These are phyloP conservation scores for Bertia moriformis DNA, from an alignment of 2,329 filamentous ascomycete genomes.

Conservation along the genomic window DNA sequence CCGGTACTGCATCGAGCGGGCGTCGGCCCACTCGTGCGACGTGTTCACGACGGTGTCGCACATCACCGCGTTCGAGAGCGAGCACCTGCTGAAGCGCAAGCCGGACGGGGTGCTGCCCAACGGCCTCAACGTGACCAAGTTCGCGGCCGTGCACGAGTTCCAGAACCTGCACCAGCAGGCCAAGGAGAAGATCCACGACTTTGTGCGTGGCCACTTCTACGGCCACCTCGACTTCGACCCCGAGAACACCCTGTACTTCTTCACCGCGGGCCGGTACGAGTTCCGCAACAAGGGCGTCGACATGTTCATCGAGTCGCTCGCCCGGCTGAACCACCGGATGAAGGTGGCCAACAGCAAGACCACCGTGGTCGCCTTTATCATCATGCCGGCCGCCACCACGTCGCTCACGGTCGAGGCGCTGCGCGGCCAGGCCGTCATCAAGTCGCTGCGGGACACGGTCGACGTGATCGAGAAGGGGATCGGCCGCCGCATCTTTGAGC, in stretches of 20 bases:
- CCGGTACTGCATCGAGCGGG: constrained; percentile 92
- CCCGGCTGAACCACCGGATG: constrained; percentile 82
- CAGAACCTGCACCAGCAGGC: constrained; percentile 93
- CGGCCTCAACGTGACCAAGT: constrained; percentile 95
- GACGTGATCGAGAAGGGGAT: constrained; percentile 86
- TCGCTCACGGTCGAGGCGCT: constrained; percentile 90
- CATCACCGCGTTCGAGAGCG: constrained; percentile 95
- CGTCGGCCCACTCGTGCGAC: constrained; percentile 78
- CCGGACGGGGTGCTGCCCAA: constrained; percentile 94
- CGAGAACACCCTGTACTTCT: constrained; percentile 94
- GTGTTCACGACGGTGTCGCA: constrained; percentile 98
- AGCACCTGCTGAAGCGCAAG: constrained; percentile 93
- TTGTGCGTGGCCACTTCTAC: constrained; percentile 95
- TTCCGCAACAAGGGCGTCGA: constrained; percentile 98
- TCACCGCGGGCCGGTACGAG: constrained; percentile 92
- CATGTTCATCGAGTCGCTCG: constrained; percentile 97
- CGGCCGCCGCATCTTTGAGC: constrained; percentile 85
- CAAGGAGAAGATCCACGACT: constrained; percentile 97
- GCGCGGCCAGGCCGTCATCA: constrained; percentile 93
- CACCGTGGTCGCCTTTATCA: constrained; percentile 93
- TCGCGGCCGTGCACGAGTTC: constrained; percentile 96
- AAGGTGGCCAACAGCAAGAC: constrained; percentile 75
- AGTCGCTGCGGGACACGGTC: constrained; percentile 83
- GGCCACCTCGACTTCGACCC: constrained; percentile 95
- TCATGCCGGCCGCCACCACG: constrained; percentile 93